Conservation (phyloP, 225 moss, liverwort and hornwort species). For the Bryum argenteum region DNA sequence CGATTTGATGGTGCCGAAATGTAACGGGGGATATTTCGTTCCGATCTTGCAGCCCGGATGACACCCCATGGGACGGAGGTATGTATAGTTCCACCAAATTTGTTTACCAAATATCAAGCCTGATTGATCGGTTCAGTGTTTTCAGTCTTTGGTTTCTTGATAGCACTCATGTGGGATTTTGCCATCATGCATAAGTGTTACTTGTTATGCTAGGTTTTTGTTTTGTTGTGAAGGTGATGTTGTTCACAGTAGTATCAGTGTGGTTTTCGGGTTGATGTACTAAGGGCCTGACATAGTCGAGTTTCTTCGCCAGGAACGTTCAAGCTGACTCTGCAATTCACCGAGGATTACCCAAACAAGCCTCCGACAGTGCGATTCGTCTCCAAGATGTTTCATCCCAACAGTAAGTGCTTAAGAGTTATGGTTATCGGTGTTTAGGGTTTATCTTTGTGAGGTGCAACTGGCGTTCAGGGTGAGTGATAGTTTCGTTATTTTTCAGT, state of each 20-base stretch:
- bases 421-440: neutral
- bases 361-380: conserved; percentile 99
- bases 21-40: conserved; percentile 20
- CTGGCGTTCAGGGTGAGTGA: neutral
- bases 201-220: conserved; percentile 3
- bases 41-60: conserved; percentile 82
- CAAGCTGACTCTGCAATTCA: conserved; percentile 97
- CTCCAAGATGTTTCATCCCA: conserved; percentile 99
- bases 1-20: conserved; percentile 7
- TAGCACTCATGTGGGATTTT: conserved; percentile 2
- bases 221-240: neutral
- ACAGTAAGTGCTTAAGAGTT: conserved; percentile 61
- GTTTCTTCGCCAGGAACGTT: conserved; percentile 74
- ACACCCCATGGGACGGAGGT: conserved; percentile 99
- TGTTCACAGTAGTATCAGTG: neutral
- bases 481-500: neutral
- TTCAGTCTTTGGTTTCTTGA: conserved; percentile 5
- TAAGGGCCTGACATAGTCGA: neutral
- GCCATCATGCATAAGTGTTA: neutral
- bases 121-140: neutral
- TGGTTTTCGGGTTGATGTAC: conserved; percentile 8
- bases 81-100: conserved; percentile 3
- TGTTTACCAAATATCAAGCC: neutral
- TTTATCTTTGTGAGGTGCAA: neutral
- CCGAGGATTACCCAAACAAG: conserved; percentile 99